Evolutionary conservation across 2,329 filamentous ascomycete species (phyloP).

Genomic region (Albifimbria verrucaria): DNA sequence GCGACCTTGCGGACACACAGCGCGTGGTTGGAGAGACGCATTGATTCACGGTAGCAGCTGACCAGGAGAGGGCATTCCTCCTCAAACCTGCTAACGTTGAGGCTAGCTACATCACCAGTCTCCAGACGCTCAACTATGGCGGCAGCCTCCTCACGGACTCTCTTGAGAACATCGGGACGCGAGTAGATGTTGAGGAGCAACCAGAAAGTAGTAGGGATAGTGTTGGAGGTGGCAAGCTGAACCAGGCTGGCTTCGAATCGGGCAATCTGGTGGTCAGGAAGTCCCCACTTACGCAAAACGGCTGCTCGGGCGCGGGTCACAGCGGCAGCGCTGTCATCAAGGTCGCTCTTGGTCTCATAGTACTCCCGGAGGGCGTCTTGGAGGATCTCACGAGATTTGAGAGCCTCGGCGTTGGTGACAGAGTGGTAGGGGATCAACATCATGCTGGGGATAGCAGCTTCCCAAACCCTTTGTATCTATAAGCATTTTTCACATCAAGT

Average conservation of each 20-base stretch:
- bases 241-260: slow-evolving; percentile 26
- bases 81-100: slow-evolving; percentile 36
- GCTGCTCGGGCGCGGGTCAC: slow-evolving; percentile 25
- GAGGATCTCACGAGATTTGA: slow-evolving; percentile 18
- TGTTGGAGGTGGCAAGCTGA: slow-evolving; percentile 27
- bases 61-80: slow-evolving; percentile 38
- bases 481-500: not conserved
- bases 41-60: slow-evolving; percentile 41
- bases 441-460: slow-evolving; percentile 18
- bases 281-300: slow-evolving; percentile 22
- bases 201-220: slow-evolving; percentile 36
- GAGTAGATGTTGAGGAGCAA: slow-evolving; percentile 25
- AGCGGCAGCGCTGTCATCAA: slow-evolving; percentile 20
- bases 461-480: slow-evolving; percentile 12
- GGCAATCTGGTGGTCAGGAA: slow-evolving; percentile 23
- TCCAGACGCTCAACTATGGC: not conserved
- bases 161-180: slow-evolving; percentile 19
- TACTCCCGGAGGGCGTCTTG: slow-evolving; percentile 25
- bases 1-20: slow-evolving; percentile 37
- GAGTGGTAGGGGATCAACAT: slow-evolving; percentile 27
- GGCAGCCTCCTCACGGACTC: slow-evolving; percentile 14
- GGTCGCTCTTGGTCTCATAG: slow-evolving; percentile 24
- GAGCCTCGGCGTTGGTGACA: slow-evolving; percentile 26
- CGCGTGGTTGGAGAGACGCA: slow-evolving; percentile 37
- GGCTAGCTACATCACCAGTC: slow-evolving; percentile 9